Evolutionary conservation across 148 eudicot species (phyloP).

Genomic region (Rhododendron henanense): DNA sequence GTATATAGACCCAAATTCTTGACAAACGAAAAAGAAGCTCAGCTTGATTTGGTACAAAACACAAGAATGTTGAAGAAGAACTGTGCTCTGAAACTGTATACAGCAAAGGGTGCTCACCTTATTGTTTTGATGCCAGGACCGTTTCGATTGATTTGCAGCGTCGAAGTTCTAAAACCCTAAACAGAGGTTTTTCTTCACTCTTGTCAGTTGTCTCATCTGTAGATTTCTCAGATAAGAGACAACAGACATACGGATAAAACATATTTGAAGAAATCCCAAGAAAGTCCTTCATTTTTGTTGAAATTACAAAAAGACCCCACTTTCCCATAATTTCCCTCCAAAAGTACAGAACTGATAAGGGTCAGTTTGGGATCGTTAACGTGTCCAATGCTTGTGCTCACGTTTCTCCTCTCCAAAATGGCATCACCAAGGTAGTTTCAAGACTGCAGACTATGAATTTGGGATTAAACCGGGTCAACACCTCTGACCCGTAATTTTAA

Average conservation of each 20-base stretch:
- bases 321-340: not conserved
- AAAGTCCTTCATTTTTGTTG: not conserved
- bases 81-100: not conserved
- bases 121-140: not conserved
- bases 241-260: not conserved
- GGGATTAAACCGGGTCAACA: too few relatives aligned
- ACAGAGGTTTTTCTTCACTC: constrained; percentile 11
- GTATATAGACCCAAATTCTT: not conserved
- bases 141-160: not conserved
- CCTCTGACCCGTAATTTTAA: too few relatives aligned
- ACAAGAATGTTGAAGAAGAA: not conserved
- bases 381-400: constrained; percentile 31
- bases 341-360: constrained; percentile 4
- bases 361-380: constrained; percentile 14
- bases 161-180: constrained; percentile 16
- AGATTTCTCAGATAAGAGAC: not conserved
- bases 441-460: too few relatives aligned
- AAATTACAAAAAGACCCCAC: not conserved
- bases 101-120: not conserved
- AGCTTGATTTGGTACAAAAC: not conserved
- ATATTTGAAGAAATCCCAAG: not conserved
- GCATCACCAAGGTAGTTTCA: not conserved
- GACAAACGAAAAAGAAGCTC: not conserved
- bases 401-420: not conserved
- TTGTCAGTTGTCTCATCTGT: not conserved